Percentiles rank a stretch among this genome's conserved stretches.
Conservation (phyloP, 495 filamentous ascomycete genomes). For the Astrothelium macrocarpum region DNA sequence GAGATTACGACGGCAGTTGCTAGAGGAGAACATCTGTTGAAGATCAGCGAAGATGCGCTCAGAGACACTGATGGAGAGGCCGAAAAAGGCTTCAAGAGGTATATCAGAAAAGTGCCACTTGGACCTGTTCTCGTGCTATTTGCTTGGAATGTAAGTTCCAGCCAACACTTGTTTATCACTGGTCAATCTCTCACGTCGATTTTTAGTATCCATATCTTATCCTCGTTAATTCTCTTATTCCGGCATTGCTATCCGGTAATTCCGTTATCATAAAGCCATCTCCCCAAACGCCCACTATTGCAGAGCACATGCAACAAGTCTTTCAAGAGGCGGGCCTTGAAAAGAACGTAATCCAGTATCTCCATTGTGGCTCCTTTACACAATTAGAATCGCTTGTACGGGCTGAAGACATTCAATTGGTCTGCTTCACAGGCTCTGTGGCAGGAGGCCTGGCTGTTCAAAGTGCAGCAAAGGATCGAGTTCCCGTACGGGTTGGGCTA, state of each 20-base stretch:
- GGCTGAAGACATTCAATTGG: slow-evolving; percentile 60
- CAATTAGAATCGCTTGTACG: slow-evolving; percentile 63
- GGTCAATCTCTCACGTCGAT: background rate
- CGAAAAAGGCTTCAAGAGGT: slow-evolving; percentile 79
- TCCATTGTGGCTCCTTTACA: slow-evolving; percentile 68
- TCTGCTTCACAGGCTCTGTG: slow-evolving; percentile 93
- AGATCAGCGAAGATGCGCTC: slow-evolving; percentile 63
- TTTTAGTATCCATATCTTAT: slow-evolving; percentile 83
- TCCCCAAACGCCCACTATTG: slow-evolving; percentile 85
- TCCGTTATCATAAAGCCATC: slow-evolving; percentile 87
- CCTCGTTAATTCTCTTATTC: slow-evolving; percentile 80
- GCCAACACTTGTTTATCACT: slow-evolving; percentile 4
- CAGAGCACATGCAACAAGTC: slow-evolving; percentile 65
- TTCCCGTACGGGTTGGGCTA: slow-evolving; percentile 66
- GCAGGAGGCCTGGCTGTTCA: slow-evolving; percentile 79
- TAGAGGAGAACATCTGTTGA: slow-evolving; percentile 70
- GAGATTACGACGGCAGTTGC: slow-evolving; percentile 76
- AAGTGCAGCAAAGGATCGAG: slow-evolving; percentile 64
- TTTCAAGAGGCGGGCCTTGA: slow-evolving; percentile 73
- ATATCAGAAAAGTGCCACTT: slow-evolving; percentile 75
- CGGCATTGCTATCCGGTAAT: slow-evolving; percentile 78
- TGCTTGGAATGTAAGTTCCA: slow-evolving; percentile 76
- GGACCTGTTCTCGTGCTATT: slow-evolving; percentile 81
- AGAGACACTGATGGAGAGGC: slow-evolving; percentile 66
- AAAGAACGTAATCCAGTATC: slow-evolving; percentile 71